These are phyloP conservation scores for Nicotiana attenuata DNA, from an alignment of 257 asterid genomes.

Conservation along the genomic window DNA sequence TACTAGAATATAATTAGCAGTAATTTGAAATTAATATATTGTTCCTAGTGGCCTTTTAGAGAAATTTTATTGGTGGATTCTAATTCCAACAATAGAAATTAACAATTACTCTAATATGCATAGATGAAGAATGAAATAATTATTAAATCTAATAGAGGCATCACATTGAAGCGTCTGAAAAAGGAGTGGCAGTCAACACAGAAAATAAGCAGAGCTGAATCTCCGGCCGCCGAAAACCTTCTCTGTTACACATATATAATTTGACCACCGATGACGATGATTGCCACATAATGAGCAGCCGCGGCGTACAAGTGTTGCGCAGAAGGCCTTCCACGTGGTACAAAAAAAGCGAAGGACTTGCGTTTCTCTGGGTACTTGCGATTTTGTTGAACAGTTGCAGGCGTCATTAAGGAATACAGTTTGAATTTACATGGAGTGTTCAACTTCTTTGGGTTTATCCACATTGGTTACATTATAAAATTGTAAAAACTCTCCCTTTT, in stretches of 20 bases:
- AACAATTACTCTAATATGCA: not conserved
- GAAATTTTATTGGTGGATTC: no score
- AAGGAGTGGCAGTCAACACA: not conserved
- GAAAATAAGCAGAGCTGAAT: not conserved
- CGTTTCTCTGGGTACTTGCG: not conserved
- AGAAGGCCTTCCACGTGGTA: not conserved
- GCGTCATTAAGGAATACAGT: not conserved
- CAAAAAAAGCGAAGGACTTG: not conserved
- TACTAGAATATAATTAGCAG: no score
- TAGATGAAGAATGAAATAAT: not conserved
- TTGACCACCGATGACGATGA: not conserved
- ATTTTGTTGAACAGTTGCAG: not conserved
- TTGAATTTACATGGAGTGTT: not conserved
- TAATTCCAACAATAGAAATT: no score
- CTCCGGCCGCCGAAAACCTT: not conserved
- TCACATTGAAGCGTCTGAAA: not conserved
- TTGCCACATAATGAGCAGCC: not conserved
- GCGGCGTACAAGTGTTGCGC: not conserved
- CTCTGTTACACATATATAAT: not conserved
- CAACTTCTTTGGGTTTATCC: not conserved
- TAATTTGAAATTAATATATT: no score
- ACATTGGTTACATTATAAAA: not conserved
- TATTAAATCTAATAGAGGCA: not conserved
- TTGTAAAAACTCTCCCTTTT: not conserved
- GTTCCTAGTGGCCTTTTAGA: no score